Percentiles rank a stretch among this genome's conserved stretches.
phyloP scores from a whole-genome alignment of 352 stramenopile genomes.

The Globisporangium solare region DNA sequence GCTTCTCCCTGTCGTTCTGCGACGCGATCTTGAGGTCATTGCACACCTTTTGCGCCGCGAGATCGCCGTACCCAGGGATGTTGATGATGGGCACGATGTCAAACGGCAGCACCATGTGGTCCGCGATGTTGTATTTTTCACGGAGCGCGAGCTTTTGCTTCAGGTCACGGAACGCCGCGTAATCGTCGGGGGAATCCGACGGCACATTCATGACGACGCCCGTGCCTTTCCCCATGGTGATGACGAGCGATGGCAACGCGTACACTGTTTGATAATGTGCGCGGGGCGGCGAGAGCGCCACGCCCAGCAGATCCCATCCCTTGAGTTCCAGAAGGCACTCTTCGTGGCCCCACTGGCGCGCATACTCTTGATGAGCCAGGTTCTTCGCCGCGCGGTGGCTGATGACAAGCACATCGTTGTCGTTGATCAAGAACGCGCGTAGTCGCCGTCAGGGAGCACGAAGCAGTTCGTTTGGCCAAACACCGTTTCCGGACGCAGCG shows the following conservation, averaged over 20 bases:
- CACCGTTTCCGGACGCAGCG: constrained; percentile 99
- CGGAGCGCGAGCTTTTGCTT: constrained; percentile 98
- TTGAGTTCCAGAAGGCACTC: constrained; percentile 90
- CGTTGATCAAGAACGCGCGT: constrained; percentile 96
- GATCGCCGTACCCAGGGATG: constrained; percentile 97
- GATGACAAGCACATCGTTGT: constrained; percentile 96
- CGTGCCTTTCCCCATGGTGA: constrained; percentile 99
- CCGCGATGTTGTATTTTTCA: constrained; percentile 97
- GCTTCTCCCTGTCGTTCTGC: constrained; percentile 99
- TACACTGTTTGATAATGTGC: constrained; percentile 98
- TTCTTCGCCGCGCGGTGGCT: constrained; percentile 91
- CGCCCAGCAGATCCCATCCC: constrained; percentile 96
- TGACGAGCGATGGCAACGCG: constrained; percentile 98
- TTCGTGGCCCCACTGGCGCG: constrained; percentile 84
- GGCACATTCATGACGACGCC: constrained; percentile 99
- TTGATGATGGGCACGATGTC: constrained; percentile 99
- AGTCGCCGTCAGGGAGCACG: constrained; percentile 97
- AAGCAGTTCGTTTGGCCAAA: constrained; percentile 99
- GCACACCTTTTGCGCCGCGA: constrained; percentile 94
- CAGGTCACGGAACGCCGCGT: constrained; percentile 97
- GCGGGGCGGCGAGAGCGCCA: constrained; percentile 94
- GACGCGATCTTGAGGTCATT: constrained; percentile 98
- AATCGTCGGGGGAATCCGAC: constrained; percentile 99
- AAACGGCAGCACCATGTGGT: constrained; percentile 98
- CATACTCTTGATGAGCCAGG: constrained; percentile 94